Base-by-base conservation (phyloP, 1,139 yeast genomes). In the Lodderomyces theae region DNA sequence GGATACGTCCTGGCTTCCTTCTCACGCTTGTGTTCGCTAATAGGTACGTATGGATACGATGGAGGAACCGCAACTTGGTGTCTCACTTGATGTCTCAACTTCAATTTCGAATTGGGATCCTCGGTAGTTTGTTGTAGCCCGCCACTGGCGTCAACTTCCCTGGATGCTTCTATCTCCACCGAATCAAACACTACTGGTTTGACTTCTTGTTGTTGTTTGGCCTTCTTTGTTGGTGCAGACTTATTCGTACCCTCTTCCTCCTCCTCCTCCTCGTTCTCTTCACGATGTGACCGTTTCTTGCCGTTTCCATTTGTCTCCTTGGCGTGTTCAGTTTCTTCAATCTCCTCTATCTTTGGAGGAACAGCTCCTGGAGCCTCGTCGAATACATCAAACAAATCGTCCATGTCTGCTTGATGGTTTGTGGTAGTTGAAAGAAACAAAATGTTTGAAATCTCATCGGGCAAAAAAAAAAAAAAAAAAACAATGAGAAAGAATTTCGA, bases 11-110 rank as follows among this genome's bases (percentile, higher is more conserved):
- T 73, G 1, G 97, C 98, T 52, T 84, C 86, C 26, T 75, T 69
- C 19, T 51, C 51, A 55, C 90, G 76, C 56, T 80, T 82, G 61
- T 92, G 97, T 50, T 88, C 84, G 34, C 92, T 83, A 51, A 92
- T 88, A 13, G 97, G 97, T 10, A 72, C 70, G 58, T 92, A 92
- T 39, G 92, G 86, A 57, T 82, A 92, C 45, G 84, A 85, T 4
- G 95, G 94, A 1, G 98, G 98, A 26, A 92, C 74, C 2, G 97
- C 97, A 11, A 92, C 98, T 63, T 92, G 97, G 66, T 92, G 98
- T 62, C 97, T 82, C 42, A 92, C 96, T 61, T 89, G 97, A 69
- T 90, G 97, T 47, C 82, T 80, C 47, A 90, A 71, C 58, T 83
- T 82, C 46, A 88, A 82, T 52, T 79, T 80, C 17, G 78, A 75